These are phyloP conservation scores for Ascochyta viciae-villosae DNA, from an alignment of 2,329 filamentous ascomycete species.

Conservation along the genomic window DNA sequence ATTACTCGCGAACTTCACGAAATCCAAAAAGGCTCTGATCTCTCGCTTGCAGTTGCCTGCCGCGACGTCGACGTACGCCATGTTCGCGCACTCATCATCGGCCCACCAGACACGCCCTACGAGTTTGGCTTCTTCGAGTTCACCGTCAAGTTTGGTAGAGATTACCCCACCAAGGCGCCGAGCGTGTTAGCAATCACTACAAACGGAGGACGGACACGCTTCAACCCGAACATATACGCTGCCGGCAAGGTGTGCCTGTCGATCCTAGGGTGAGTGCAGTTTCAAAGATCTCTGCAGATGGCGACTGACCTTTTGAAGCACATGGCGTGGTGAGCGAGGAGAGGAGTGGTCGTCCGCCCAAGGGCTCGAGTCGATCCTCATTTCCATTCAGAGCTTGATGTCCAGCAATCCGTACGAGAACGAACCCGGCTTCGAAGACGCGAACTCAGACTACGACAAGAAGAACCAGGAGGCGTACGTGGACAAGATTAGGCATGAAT, in stretches of 20 bases:
- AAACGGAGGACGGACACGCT: slow-evolving; percentile 84
- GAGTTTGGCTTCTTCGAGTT: slow-evolving; percentile 99
- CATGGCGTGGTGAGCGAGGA: slow-evolving; percentile 88
- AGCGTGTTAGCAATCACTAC: slow-evolving; percentile 76
- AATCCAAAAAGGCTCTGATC: slow-evolving; percentile 81
- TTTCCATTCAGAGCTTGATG: slow-evolving; percentile 97
- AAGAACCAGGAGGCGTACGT: slow-evolving; percentile 77
- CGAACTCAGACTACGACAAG: slow-evolving; percentile 72
- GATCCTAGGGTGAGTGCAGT: slow-evolving; percentile 74
- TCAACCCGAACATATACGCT: slow-evolving; percentile 97
- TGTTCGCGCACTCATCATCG: slow-evolving; percentile 86
- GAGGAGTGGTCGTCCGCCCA: slow-evolving; percentile 98
- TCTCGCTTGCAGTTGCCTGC: slow-evolving; percentile 88
- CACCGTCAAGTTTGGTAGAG: slow-evolving; percentile 76
- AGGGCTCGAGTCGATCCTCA: slow-evolving; percentile 88
- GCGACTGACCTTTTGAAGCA: slow-evolving; percentile 61
- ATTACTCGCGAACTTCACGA: slow-evolving; percentile 89
- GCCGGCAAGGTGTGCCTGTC: slow-evolving; percentile 93
- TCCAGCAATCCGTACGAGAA: slow-evolving; percentile 94
- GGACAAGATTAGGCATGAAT: slow-evolving; percentile 92
- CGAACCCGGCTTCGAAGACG: slow-evolving; percentile 89
- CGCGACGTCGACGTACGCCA: slow-evolving; percentile 87
- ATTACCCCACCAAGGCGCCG: slow-evolving; percentile 77
- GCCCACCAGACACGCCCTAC: slow-evolving; percentile 92
- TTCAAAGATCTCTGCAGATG: neutral